Evolutionary conservation across 768 basidiomycete species (phyloP).

Genomic region (Arthromyces matolae): DNA sequence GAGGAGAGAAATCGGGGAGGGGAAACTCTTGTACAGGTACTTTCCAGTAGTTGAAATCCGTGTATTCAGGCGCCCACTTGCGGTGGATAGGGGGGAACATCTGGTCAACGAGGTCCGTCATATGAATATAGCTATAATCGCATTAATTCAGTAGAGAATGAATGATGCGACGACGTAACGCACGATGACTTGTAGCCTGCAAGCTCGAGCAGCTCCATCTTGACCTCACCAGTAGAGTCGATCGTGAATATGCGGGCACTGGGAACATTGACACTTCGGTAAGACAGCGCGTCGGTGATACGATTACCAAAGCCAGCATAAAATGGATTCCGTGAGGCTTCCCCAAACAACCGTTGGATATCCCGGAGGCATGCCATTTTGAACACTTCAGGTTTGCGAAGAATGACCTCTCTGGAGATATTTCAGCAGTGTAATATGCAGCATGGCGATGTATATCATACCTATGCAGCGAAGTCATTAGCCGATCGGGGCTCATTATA

Average conservation of each 20-base stretch:
- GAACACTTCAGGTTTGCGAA: conserved; percentile 99
- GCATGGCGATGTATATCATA: conserved; percentile 29
- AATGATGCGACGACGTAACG: background rate
- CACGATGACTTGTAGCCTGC: conserved; percentile 97
- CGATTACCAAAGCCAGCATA: conserved; percentile 98
- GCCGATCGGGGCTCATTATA: conserved; percentile 95
- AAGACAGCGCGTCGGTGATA: conserved; percentile 97
- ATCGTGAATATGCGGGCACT: conserved; percentile 96
- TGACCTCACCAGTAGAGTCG: conserved; percentile 91
- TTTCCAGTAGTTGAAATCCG: conserved; percentile 98
- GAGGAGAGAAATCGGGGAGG: conserved; percentile 78
- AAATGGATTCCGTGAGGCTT: conserved; percentile 70
- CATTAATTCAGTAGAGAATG: background rate
- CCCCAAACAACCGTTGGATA: conserved; percentile 87
- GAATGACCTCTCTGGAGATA: conserved; percentile 82
- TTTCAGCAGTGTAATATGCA: background rate
- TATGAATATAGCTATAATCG: conserved; percentile 80
- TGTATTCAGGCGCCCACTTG: conserved; percentile 86
- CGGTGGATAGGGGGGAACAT: conserved; percentile 97
- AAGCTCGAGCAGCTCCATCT: conserved; percentile 93
- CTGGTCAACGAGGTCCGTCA: conserved; percentile 99
- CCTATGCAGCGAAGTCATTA: conserved; percentile 95
- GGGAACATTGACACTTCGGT: conserved; percentile 91
- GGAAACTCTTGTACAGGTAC: conserved; percentile 71
- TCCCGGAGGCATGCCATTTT: conserved; percentile 99